Evolutionary conservation across 1,284 basidiomycete genomes (phyloP).

Genomic region (Moesziomyces antarcticus): DNA sequence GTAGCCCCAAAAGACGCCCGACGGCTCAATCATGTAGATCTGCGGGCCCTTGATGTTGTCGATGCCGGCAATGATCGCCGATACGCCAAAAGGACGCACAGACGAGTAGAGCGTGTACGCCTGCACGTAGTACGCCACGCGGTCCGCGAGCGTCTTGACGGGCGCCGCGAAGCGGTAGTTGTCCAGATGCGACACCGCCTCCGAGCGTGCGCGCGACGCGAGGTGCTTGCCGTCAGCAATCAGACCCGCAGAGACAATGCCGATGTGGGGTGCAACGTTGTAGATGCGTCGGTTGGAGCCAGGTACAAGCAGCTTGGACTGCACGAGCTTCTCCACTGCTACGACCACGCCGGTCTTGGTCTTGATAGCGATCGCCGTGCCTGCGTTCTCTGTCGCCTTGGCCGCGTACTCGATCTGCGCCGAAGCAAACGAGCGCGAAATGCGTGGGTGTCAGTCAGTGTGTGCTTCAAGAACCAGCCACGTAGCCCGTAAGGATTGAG

Average conservation of each 20-base stretch:
- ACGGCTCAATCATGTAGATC: constrained; percentile 93
- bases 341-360: constrained; percentile 89
- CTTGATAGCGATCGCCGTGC: constrained; percentile 79
- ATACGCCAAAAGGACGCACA: constrained; percentile 95
- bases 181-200: constrained; percentile 82
- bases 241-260: constrained; percentile 83
- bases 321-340: constrained; percentile 97
- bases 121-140: constrained; percentile 88
- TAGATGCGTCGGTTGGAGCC: constrained; percentile 92
- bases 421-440: neutral
- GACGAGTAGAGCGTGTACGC: constrained; percentile 98
- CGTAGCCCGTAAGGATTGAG: neutral
- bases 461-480: too few relatives aligned
- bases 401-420: constrained; percentile 90
- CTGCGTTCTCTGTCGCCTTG: constrained; percentile 98
- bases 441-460: neutral
- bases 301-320: constrained; percentile 94
- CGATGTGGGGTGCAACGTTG: constrained; percentile 91
- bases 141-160: constrained; percentile 84
- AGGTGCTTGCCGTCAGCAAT: constrained; percentile 93
- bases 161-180: constrained; percentile 81
- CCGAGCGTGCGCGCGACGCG: constrained; percentile 84
- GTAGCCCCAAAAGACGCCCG: constrained; percentile 84
- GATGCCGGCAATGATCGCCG: constrained; percentile 87
- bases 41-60: constrained; percentile 81